Base-by-base conservation (phyloP, 108 stramenopile species). In the Discostella stelligeroides region DNA sequence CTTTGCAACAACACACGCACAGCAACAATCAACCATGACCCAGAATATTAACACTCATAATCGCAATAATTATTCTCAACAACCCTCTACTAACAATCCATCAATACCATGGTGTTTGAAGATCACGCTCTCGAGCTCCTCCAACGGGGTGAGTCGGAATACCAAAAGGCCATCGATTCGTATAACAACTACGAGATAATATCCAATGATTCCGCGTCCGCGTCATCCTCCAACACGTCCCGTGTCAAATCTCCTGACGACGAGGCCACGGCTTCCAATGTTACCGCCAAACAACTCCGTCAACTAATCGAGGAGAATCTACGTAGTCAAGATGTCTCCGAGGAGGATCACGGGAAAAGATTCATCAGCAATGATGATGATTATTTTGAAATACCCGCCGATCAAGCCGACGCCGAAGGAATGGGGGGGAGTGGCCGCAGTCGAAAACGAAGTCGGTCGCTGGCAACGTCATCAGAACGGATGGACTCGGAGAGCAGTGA, bases 361-460 rank as follows among this genome's bases (percentile, higher is more conserved):
- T 49, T 49, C n/a, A 49, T 49, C 18, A 49, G 48, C n/a, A 23
- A 49, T 23, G 48, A 49, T 17, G 8, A 49, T 17, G 48, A 49
- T 18, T 49, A 23, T 49, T 49, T 49, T 23, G 48, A 49, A 23
- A 23, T n/a, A n/a, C n/a, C n/a, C n/a, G n/a, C n/a, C n/a, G n/a
- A 0, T 49, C 21, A 13, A 8, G 48, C 1, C 48, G 48, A 49
- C 0, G n/a, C 18, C 8, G 48, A 49, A 17, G n/a, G 23, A 49
- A 49, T 7, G 7, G 48, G 0, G n/a, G n/a, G n/a, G n/a, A n/a
- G n/a, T n/a, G 6, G 34, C 34, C 3, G 6, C 6, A 34, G 34
- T 34, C 34, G 34, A 6, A 34, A 34, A 34, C 34, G 34, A 6
- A 34, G 34, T 34, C 34, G 34, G 6, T 34, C 34, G 34, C 6